Conservation (phyloP, 2,329 filamentous ascomycete genomes). For the Penicillium sp. region DNA sequence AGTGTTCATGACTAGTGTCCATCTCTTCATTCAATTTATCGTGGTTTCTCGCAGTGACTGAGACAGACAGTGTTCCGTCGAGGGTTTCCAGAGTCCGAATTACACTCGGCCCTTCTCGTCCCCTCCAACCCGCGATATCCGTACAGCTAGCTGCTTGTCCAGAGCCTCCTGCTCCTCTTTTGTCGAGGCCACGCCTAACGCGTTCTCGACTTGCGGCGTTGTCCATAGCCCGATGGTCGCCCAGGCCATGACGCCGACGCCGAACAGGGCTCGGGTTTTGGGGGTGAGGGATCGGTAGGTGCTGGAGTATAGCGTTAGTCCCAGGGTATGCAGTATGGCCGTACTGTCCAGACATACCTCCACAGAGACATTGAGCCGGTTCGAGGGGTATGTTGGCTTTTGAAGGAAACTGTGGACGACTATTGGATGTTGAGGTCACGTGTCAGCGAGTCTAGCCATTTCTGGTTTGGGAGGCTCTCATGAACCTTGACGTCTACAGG, state of each 20-base stretch:
- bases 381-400: neutral
- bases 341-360: conserved; percentile 28
- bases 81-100: neutral
- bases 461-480: neutral
- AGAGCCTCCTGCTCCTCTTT: conserved; percentile 68
- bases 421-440: conserved; percentile 2
- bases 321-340: neutral
- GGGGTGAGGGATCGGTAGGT: conserved; percentile 68
- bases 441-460: neutral
- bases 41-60: neutral
- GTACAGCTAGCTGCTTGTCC: conserved; percentile 40
- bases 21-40: neutral
- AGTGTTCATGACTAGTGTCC: neutral
- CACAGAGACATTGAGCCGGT: conserved; percentile 35
- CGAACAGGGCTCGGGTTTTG: conserved; percentile 66
- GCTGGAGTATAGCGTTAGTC: conserved; percentile 37
- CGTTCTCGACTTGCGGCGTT: conserved; percentile 68
- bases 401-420: neutral
- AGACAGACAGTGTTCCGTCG: neutral
- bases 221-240: conserved; percentile 68
- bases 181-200: conserved; percentile 66
- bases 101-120: conserved; percentile 24
- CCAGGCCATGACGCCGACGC: conserved; percentile 71
- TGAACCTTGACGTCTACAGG: neutral
- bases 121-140: conserved; percentile 28